A percentile compares a stretch with the other conserved stretches of the same genome.
phyloP scores from a whole-genome alignment of 2,329 filamentous ascomycete species.

The Scedosporium boydii region DNA sequence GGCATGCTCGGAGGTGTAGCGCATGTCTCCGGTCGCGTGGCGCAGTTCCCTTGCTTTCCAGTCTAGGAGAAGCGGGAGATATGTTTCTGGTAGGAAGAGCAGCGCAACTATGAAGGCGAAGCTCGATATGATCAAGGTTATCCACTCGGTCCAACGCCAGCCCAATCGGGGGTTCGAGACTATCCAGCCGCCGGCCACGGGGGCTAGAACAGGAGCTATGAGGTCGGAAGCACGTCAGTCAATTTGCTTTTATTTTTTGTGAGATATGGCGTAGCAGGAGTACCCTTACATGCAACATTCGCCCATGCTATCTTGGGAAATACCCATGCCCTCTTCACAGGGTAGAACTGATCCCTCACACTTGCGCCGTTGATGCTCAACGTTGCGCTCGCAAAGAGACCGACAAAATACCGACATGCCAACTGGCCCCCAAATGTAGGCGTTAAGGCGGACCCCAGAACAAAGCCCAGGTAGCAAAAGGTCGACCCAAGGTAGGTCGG shows the following conservation, averaged over 20 bases:
- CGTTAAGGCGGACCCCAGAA: constrained; percentile 35
- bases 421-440: constrained; percentile 36
- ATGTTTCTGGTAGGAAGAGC: constrained; percentile 40
- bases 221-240: constrained; percentile 9
- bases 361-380: constrained; percentile 30
- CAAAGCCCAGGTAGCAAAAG: constrained; percentile 35
- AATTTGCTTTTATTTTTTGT: neutral
- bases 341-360: constrained; percentile 36
- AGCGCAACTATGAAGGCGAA: constrained; percentile 23
- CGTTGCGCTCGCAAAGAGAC: constrained; percentile 28
- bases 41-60: constrained; percentile 33
- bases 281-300: constrained; percentile 22
- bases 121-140: constrained; percentile 25
- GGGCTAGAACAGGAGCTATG: constrained; percentile 28
- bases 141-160: constrained; percentile 39
- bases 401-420: constrained; percentile 38
- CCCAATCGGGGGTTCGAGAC: constrained; percentile 22
- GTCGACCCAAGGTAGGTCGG: constrained; percentile 37
- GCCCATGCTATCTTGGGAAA: constrained; percentile 40
- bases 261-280: neutral
- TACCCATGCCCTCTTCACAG: constrained; percentile 35
- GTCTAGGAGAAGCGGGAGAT: constrained; percentile 31
- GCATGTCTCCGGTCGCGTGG: constrained; percentile 28
- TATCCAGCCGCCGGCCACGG: constrained; percentile 34
- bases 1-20: constrained; percentile 36